phyloP scores from a whole-genome alignment of 2,329 filamentous ascomycete genomes.

The Eutypella sp. region DNA sequence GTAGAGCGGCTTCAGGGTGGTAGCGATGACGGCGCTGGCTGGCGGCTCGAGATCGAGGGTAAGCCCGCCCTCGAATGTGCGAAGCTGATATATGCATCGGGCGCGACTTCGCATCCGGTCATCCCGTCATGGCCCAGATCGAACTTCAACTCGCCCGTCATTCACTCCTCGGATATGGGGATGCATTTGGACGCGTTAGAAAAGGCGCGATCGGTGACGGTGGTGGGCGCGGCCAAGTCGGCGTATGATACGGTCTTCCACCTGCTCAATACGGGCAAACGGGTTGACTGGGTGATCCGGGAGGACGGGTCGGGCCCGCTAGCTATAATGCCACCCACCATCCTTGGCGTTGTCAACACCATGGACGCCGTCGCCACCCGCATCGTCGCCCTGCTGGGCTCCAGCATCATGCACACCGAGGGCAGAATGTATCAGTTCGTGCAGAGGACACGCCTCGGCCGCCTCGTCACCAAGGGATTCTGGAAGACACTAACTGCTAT shows the following conservation, averaged over 20 bases:
- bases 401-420: conserved; percentile 25
- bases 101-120: conserved; percentile 17
- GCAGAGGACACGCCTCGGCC: conserved; percentile 18
- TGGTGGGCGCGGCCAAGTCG: conserved; percentile 29
- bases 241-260: conserved; percentile 29
- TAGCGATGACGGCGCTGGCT: conserved; percentile 12
- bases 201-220: conserved; percentile 14
- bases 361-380: conserved; percentile 23
- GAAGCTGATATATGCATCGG: conserved; percentile 20
- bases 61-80: conserved; percentile 10
- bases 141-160: conserved; percentile 18
- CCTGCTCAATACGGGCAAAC: conserved; percentile 23
- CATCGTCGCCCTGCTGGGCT: conserved; percentile 18
- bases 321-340: conserved; percentile 23
- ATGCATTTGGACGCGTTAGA: conserved; percentile 6
- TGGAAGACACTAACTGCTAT: conserved; percentile 16
- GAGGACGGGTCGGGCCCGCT: conserved; percentile 24
- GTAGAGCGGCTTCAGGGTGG: conserved; percentile 5
- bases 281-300: conserved; percentile 30
- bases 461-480: conserved; percentile 8
- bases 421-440: conserved; percentile 21
- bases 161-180: conserved; percentile 24
- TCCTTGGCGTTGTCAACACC: conserved; percentile 22
- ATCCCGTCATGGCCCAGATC: conserved; percentile 14
- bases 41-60: conserved; percentile 18